Percentiles rank a stretch among this genome's conserved stretches.
phyloP scores from a whole-genome alignment of 176 grass and related monocot species.

The Oryza officinalis region DNA sequence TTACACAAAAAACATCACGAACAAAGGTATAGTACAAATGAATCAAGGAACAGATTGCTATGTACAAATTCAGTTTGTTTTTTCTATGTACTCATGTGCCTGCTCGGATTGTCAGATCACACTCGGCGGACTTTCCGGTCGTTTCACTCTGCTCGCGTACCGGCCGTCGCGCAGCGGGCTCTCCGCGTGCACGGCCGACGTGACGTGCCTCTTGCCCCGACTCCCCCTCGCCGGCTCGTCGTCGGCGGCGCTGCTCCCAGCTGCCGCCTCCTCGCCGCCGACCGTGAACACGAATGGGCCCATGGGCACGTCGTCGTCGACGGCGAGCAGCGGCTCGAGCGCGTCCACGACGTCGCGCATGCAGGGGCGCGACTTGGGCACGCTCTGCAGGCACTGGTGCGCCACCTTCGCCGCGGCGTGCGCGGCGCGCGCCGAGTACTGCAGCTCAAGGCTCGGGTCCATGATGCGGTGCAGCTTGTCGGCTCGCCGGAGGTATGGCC shows the following conservation, averaged over 20 bases:
- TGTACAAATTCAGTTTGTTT: slow-evolving; percentile 27
- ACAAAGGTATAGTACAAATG: slow-evolving; percentile 23
- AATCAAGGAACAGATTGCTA: slow-evolving; percentile 31
- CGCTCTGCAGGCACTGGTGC: slow-evolving; percentile 68
- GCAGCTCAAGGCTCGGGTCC: slow-evolving; percentile 61
- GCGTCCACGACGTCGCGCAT: slow-evolving; percentile 77
- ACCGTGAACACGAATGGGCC: slow-evolving; percentile 76
- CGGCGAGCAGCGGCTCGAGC: slow-evolving; percentile 72
- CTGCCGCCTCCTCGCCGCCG: neutral
- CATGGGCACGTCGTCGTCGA: slow-evolving; percentile 65
- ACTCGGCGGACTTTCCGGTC: slow-evolving; percentile 28
- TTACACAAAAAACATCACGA: slow-evolving; percentile 21
- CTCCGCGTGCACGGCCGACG: slow-evolving; percentile 70
- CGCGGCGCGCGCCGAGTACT: slow-evolving; percentile 68
- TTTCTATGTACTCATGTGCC: slow-evolving; percentile 25
- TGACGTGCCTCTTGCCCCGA: slow-evolving; percentile 49
- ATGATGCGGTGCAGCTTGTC: slow-evolving; percentile 73
- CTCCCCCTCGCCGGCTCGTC: slow-evolving; percentile 21
- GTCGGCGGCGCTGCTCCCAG: neutral
- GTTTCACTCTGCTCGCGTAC: slow-evolving; percentile 42
- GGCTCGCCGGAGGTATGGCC: slow-evolving; percentile 68
- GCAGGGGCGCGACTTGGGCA: slow-evolving; percentile 58
- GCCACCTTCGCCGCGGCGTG: slow-evolving; percentile 63
- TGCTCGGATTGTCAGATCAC: slow-evolving; percentile 28
- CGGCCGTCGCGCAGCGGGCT: slow-evolving; percentile 42